Conservation (phyloP, 169 alveolate genomes). For the Babesia bigemina region DNA sequence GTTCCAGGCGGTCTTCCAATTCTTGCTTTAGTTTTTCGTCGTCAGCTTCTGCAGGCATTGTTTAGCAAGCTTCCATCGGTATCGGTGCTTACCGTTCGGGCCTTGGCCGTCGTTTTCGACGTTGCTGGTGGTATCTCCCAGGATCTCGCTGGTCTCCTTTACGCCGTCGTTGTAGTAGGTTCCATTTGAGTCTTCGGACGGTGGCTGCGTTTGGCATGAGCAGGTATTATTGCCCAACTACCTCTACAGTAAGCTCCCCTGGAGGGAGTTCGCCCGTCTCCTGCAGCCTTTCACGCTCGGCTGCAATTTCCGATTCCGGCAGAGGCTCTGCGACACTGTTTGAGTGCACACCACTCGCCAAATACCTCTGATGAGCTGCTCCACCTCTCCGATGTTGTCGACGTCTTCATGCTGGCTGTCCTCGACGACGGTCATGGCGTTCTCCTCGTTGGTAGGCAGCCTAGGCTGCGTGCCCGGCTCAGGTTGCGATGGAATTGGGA, state of each 20-base stretch:
- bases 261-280: constrained; percentile 28
- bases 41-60: background rate
- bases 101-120: constrained; percentile 33
- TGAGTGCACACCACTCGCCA: background rate
- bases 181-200: constrained; percentile 6
- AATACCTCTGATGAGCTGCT: constrained; percentile 13
- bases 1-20: constrained; percentile 1
- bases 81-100: background rate
- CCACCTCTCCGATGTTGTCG: constrained; percentile 19
- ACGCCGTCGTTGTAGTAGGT: constrained; percentile 54
- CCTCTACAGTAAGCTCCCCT: constrained; percentile 6
- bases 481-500: constrained; percentile 5
- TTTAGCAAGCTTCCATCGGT: no score
- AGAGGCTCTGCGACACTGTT: constrained; percentile 7
- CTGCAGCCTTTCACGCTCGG: constrained; percentile 26
- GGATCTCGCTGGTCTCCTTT: constrained; percentile 24
- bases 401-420: constrained; percentile 12
- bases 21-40: background rate
- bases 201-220: constrained; percentile 8
- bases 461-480: background rate
- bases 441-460: constrained; percentile 66
- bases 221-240: background rate
- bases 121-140: constrained; percentile 8
- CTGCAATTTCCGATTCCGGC: constrained; percentile 25
- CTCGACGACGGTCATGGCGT: constrained; percentile 19